Evolutionary conservation across 164 flowering plant species (phyloP).

Genomic region (Tetracentron sinense): DNA sequence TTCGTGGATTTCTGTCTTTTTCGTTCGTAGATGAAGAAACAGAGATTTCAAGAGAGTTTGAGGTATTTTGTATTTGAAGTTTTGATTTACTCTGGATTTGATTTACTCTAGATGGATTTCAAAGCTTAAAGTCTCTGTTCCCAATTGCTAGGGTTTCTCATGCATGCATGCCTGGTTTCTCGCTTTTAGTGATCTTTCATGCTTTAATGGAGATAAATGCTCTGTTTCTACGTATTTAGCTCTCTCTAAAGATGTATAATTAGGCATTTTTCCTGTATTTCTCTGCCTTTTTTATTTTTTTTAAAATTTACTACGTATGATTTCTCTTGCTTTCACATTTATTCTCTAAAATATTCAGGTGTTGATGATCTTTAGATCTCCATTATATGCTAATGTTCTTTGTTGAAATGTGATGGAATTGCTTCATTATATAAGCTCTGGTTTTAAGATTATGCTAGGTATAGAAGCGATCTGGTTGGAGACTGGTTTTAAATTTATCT

Average conservation of each 20-base stretch:
- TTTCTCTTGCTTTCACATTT: no score
- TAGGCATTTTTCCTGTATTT: background rate
- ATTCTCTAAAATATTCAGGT: no score
- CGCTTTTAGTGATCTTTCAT: background rate
- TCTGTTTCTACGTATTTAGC: background rate
- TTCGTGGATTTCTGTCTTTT: no score
- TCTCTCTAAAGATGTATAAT: background rate
- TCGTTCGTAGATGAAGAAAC: no score
- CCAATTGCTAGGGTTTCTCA: slow-evolving; percentile 6
- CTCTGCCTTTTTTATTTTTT: background rate
- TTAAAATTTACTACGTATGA: background rate
- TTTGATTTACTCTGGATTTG: no score
- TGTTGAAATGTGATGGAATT: no score
- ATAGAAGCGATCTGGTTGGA: background rate
- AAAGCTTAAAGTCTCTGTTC: no score
- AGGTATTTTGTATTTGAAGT: no score
- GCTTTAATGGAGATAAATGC: background rate
- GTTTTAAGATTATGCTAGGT: background rate
- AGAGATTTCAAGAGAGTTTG: no score
- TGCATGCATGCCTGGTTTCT: background rate
- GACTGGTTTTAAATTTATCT: background rate
- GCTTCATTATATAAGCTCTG: no score
- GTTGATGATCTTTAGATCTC: background rate
- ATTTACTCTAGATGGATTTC: no score
- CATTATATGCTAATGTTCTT: background rate